These are phyloP conservation scores for Dactylis glomerata DNA, from an alignment of 176 grass and related monocot species.

Conservation along the genomic window DNA sequence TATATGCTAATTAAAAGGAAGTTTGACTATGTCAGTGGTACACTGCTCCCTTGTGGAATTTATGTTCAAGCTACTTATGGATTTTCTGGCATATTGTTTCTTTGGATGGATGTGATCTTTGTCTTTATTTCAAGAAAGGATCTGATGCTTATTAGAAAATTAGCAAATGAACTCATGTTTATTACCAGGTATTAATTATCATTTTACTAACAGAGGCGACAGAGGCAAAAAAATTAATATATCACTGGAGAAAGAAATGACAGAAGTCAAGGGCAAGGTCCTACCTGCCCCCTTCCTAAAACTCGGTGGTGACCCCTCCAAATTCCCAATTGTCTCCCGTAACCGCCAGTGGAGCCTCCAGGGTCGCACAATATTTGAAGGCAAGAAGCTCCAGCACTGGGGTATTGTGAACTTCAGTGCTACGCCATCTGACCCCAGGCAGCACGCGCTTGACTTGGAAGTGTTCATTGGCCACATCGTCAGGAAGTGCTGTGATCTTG, in stretches of 20 bases:
- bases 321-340: not conserved
- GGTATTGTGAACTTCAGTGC: constrained; percentile 48
- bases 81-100: not conserved
- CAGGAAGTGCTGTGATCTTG: constrained; percentile 28
- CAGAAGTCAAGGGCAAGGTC: constrained; percentile 41
- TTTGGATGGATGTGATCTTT: not conserved
- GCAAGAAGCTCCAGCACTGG: constrained; percentile 31
- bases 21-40: not conserved
- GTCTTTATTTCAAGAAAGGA: not conserved
- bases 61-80: not conserved
- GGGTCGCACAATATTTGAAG: not conserved
- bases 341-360: constrained; percentile 39
- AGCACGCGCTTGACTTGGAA: not conserved
- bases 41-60: not conserved
- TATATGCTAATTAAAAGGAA: not conserved
- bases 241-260: constrained; percentile 30
- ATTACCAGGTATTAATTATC: not conserved
- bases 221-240: constrained; percentile 23
- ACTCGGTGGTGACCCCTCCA: constrained; percentile 6
- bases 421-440: not conserved
- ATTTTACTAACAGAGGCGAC: constrained; percentile 31
- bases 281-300: constrained; percentile 31
- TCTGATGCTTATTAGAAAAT: not conserved
- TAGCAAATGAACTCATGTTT: not conserved
- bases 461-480: constrained; percentile 24